Base-by-base conservation (phyloP, 2,329 filamentous ascomycete species). In the Pseudovirgaria hyperparasitica region DNA sequence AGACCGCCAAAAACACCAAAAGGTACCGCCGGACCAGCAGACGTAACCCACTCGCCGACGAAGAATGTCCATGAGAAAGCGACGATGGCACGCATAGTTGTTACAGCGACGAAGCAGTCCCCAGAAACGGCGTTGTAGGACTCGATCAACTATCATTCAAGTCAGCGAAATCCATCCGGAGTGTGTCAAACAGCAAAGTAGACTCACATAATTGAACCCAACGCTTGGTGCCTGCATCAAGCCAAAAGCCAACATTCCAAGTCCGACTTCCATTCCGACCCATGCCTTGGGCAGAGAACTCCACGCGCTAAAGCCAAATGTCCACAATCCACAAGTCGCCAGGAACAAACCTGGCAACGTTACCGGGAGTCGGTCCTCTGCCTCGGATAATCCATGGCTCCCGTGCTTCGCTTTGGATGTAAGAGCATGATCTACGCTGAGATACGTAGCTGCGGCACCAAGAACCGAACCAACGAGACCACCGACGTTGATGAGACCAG, bases 21-120 rank as follows among this genome's bases (percentile, higher is more conserved):
- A 0, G 64, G 57, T 27, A 64, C 45, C 1, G 65, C 55, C 2
- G 57, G 37, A 1, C 67, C 67, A 1, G 39, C 42, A 1, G 45
- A 25, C 2, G 46, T 37, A 1, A 66, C 51, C 66, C 65, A 71
- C 4, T 57, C 46, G 3, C 55, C 54, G 0, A 63, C 58, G 23
- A 70, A 69, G 29, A 68, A 68, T 0, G 62, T 65, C 64, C 65
- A 71, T 0, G 62, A 56, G 36, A 70, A 70, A 1, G 58, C 53
- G 6, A 72, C 56, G 5, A 67, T 43, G 8, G 62, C 54, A 3
- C 65, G 53, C 10, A 62, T 43, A 17, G 59, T 59, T 2, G 64
- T 67, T 0, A 70, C 58, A 26, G 64, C 60, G 9, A 65, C 62
- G 35, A 71, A 69, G 38, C 65, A 69, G 35, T 70, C 65, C 2